Base-by-base conservation (phyloP, 2,329 filamentous ascomycete species). In the Drechmeria coniospora region DNA sequence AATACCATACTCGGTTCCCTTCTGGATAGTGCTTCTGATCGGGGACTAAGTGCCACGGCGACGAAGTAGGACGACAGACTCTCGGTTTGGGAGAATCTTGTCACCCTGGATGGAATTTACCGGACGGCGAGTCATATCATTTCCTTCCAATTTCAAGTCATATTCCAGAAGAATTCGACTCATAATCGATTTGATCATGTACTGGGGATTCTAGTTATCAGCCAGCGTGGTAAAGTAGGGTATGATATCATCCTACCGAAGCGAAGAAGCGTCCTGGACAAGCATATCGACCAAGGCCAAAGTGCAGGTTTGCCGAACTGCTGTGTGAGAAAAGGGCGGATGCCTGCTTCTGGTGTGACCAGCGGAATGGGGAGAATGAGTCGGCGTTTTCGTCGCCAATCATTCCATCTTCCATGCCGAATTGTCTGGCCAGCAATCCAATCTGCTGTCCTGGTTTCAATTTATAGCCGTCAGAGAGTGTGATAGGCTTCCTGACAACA, bases 251-350 rank as follows among this genome's bases (percentile, higher is more conserved):
- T n/a, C 34, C 5, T 23, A 36, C 34, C 2, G 34, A 21, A 11
- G 36, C 36, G 15, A 38, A 26, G 25, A 38, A 38, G 15, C 36
- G 36, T 27, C 36, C 36, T 3, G 36, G 36, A 14, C 36, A 38
- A 19, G 36, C 36, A 21, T 38, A 36, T 26, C 33, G 28, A 2
- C 36, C 36, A 5, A 36, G 31, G 2, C 36, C 36, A 28, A 38
- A 38, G 21, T 36, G 26, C 10, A 38, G 20, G 16, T 36, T 36
- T 23, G 32, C 21, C 6, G 30, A 25, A 21, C 35, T 36, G 24
- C 35, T 36, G 28, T 35, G 29, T 2, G 35, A 23, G 12, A 36
- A 36, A 4, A 24, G 15, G 4, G 32, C 28, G 4, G 31, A 28
- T 3, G 26, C 26, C 9, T 25, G 17, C 11, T 19, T 12, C 13